phyloP scores from a whole-genome alignment of 192 early-diverging fungal genomes.

The Backusella australiensis region DNA sequence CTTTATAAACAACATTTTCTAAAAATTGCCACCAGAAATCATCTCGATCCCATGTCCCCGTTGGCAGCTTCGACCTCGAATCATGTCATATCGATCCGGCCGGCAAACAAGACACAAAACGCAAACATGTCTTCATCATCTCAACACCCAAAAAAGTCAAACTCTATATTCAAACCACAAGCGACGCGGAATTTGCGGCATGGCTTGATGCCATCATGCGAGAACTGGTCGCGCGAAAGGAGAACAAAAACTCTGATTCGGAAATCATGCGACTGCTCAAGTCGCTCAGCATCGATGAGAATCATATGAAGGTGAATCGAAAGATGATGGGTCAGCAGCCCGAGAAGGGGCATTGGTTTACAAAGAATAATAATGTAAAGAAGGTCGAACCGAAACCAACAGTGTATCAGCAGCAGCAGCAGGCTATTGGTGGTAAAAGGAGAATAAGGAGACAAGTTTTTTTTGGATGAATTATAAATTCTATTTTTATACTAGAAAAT shows the following conservation, averaged over 20 bases:
- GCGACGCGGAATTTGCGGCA: constrained; percentile 30
- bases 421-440: neutral
- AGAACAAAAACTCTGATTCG: constrained; percentile 16
- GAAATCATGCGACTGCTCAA: constrained; percentile 25
- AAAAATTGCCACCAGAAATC: constrained; percentile 21
- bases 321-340: neutral
- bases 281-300: constrained; percentile 14
- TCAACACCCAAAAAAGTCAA: constrained; percentile 27
- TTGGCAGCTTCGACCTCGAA: constrained; percentile 38
- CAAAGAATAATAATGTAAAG: neutral
- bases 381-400: neutral
- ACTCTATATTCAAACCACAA: constrained; percentile 29
- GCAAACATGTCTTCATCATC: constrained; percentile 33
- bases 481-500: constrained; percentile 4
- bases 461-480: neutral
- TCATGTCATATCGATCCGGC: constrained; percentile 36
- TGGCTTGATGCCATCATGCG: constrained; percentile 42
- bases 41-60: constrained; percentile 22
- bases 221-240: constrained; percentile 35
- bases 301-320: constrained; percentile 34
- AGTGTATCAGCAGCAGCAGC: neutral
- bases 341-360: constrained; percentile 15
- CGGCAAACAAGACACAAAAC: constrained; percentile 33
- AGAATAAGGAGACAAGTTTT: neutral
- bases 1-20: neutral